Evolutionary conservation across 768 basidiomycete genomes (phyloP).

Genomic region (Grammothele lineata): DNA sequence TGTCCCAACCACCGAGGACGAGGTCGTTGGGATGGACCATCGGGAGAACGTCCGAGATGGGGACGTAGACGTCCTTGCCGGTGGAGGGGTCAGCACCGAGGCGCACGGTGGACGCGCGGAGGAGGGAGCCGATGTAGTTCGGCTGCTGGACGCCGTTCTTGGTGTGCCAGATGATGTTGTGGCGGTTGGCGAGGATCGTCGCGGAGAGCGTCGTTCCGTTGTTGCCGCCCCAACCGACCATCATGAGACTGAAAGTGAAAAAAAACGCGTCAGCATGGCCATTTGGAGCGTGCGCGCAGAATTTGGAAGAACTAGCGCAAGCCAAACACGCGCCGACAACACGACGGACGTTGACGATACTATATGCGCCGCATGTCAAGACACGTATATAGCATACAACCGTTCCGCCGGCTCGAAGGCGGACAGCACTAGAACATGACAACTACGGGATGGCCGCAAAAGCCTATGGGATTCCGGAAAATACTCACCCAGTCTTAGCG

Average conservation of each 20-base stretch:
- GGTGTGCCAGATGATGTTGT: constrained; percentile 93
- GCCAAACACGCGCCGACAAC: background rate
- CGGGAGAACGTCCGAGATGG: constrained; percentile 87
- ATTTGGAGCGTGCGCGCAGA: too few relatives aligned
- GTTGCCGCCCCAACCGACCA: constrained; percentile 97
- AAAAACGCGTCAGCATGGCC: constrained; percentile 4
- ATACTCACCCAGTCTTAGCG: constrained; percentile 82
- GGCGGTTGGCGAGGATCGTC: constrained; percentile 92
- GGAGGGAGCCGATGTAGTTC: constrained; percentile 96
- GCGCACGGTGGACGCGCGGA: constrained; percentile 92
- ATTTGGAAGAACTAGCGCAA: background rate
- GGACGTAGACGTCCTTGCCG: constrained; percentile 89
- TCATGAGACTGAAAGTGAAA: constrained; percentile 67
- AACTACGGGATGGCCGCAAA: constrained; percentile 4
- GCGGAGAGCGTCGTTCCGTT: constrained; percentile 94
- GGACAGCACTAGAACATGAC: too few relatives aligned
- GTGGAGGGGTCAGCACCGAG: constrained; percentile 77
- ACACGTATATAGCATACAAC: too few relatives aligned
- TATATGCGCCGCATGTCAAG: too few relatives aligned
- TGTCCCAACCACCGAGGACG: constrained; percentile 98
- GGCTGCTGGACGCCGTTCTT: constrained; percentile 89
- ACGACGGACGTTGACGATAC: too few relatives aligned
- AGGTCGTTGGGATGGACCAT: constrained; percentile 99
- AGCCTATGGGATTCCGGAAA: constrained; percentile 16
- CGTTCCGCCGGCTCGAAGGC: too few relatives aligned